Percentiles rank a stretch among this genome's conserved stretches.
phyloP scores from a whole-genome alignment of 345 rosid genomes.

The Rhodamnia argentea region DNA sequence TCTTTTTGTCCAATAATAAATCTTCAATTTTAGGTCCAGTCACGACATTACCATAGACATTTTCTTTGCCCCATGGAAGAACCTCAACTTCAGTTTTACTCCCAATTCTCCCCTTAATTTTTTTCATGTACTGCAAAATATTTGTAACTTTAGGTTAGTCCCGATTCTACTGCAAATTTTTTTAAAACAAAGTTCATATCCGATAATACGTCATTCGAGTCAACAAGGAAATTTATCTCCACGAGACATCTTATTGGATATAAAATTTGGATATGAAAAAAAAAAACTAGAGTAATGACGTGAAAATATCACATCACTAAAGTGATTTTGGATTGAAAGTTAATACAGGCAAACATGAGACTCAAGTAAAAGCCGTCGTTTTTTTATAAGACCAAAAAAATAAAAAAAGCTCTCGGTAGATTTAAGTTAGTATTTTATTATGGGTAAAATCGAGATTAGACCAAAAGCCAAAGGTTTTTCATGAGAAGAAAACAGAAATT shows the following conservation, averaged over 20 bases:
- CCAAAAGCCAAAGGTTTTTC: fast-evolving
- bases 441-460: fast-evolving
- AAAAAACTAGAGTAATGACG: fast-evolving
- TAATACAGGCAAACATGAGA: fast-evolving
- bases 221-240: background rate
- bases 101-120: too few species aligned
- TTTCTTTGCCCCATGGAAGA: fast-evolving
- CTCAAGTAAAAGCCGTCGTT: fast-evolving
- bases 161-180: too few species aligned
- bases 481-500: too few species aligned
- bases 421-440: fast-evolving
- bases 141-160: too few species aligned
- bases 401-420: too few species aligned
- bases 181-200: background rate
- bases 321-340: fast-evolving
- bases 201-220: background rate
- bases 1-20: too few species aligned
- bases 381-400: background rate
- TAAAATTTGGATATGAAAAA: too few species aligned
- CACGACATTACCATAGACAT: too few species aligned
- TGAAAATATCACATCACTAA: fast-evolving
- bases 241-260: fast-evolving
- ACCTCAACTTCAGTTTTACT: too few species aligned
- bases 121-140: too few species aligned
- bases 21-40: too few species aligned